Conservation (phyloP, 1,284 basidiomycete species). For the Laetiporus sulphureus region DNA sequence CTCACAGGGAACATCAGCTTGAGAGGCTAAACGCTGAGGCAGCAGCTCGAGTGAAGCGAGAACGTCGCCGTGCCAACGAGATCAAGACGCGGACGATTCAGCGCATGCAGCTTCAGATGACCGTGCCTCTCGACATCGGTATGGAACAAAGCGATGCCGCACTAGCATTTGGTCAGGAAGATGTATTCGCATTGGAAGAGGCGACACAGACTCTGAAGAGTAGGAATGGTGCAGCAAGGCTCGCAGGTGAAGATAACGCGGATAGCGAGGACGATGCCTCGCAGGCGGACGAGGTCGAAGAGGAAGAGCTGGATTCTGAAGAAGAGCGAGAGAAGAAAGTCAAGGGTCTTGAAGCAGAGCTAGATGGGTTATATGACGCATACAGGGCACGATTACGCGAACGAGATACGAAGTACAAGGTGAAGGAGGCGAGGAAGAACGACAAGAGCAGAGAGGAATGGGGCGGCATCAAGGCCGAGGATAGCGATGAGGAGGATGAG, state of each 20-base stretch:
- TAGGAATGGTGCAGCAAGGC: slow-evolving; percentile 36
- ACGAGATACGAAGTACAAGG: slow-evolving; percentile 87
- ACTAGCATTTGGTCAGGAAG: slow-evolving; percentile 66
- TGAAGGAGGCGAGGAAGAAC: slow-evolving; percentile 75
- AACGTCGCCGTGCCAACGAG: slow-evolving; percentile 87
- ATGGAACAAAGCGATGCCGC: slow-evolving; percentile 78
- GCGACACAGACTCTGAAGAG: slow-evolving; percentile 47
- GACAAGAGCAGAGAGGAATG: slow-evolving; percentile 73
- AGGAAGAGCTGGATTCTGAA: slow-evolving; percentile 54
- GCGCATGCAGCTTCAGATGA: slow-evolving; percentile 97
- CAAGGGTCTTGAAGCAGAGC: slow-evolving; percentile 70
- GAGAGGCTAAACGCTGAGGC: slow-evolving; percentile 81
- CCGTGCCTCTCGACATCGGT: slow-evolving; percentile 92
- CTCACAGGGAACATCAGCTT: slow-evolving; percentile 43
- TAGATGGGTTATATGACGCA: slow-evolving; percentile 86
- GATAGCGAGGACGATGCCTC: slow-evolving; percentile 33
- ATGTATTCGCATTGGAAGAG: slow-evolving; percentile 79
- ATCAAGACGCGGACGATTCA: slow-evolving; percentile 83
- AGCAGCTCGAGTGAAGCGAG: slow-evolving; percentile 69
- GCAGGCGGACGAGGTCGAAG: slow-evolving; percentile 34
- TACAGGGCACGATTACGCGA: slow-evolving; percentile 83
- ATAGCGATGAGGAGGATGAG: slow-evolving; percentile 41
- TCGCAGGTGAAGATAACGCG: slow-evolving; percentile 49
- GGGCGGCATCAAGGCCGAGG: slow-evolving; percentile 59
- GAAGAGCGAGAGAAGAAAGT: slow-evolving; percentile 67